phyloP scores from a whole-genome alignment of 352 stramenopile genomes.

The Peronospora destructor region DNA sequence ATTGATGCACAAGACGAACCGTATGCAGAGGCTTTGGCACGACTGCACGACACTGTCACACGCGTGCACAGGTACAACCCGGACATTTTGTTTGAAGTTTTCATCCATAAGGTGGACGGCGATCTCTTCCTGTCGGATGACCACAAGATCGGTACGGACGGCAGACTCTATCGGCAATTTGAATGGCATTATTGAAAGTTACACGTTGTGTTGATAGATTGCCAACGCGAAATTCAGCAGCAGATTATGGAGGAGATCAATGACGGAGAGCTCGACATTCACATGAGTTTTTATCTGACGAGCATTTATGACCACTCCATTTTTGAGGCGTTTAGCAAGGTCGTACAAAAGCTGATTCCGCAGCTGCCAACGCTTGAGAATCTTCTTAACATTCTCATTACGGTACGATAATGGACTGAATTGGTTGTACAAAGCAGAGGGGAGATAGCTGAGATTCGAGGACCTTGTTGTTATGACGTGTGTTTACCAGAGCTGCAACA shows the following conservation, averaged over 20 bases:
- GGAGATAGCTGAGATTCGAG: not conserved
- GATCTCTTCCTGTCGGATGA: slow-evolving; percentile 98
- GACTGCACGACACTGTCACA: slow-evolving; percentile 85
- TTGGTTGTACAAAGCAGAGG: not conserved
- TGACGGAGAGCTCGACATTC: slow-evolving; percentile 89
- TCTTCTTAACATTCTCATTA: slow-evolving; percentile 96
- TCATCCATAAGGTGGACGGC: slow-evolving; percentile 99
- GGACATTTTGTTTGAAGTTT: slow-evolving; percentile 96
- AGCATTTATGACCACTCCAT: slow-evolving; percentile 95
- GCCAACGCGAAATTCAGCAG: slow-evolving; percentile 95
- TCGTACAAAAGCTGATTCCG: slow-evolving; percentile 97
- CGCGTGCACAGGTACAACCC: slow-evolving; percentile 90
- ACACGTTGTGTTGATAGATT: slow-evolving; percentile 54
- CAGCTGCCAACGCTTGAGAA: slow-evolving; percentile 96
- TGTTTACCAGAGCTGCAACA: slow-evolving; percentile 88
- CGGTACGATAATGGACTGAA: slow-evolving; percentile 26
- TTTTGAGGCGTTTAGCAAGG: slow-evolving; percentile 95
- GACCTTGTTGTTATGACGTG: slow-evolving; percentile 12
- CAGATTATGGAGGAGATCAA: slow-evolving; percentile 95
- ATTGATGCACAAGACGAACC: slow-evolving; percentile 96
- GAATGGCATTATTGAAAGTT: not conserved
- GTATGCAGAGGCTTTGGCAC: slow-evolving; percentile 79
- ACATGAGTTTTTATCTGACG: slow-evolving; percentile 90
- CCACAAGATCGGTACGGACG: slow-evolving; percentile 89
- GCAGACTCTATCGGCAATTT: not conserved